Evolutionary conservation across 1,139 yeast species (phyloP).

Genomic region (Geotrichum histeridarum): DNA sequence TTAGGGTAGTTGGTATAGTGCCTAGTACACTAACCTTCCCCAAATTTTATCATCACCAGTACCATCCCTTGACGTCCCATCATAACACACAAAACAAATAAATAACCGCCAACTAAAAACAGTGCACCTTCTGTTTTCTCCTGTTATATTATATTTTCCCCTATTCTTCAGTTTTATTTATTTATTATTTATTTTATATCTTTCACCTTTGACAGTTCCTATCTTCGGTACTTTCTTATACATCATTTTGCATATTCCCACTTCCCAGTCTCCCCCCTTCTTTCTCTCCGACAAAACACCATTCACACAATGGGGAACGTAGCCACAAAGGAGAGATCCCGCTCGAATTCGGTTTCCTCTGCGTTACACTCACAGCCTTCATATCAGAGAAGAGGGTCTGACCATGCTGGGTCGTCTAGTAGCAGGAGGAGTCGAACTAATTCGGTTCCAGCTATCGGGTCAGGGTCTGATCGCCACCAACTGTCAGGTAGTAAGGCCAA

Average conservation of each 20-base stretch:
- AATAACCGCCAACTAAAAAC: too few species aligned
- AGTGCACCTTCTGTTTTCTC: too few species aligned
- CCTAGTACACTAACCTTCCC: background rate
- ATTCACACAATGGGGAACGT: conserved; percentile 15
- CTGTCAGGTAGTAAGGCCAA: conserved; percentile 3
- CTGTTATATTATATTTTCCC: background rate
- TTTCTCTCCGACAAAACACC: background rate
- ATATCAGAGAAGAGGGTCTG: conserved; percentile 3
- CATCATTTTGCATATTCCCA: background rate
- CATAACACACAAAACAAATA: too few species aligned
- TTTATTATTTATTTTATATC: background rate
- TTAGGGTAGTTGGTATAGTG: background rate
- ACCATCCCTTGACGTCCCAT: too few species aligned
- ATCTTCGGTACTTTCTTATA: background rate
- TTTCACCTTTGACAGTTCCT: background rate
- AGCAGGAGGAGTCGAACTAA: conserved; percentile 4
- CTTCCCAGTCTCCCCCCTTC: background rate
- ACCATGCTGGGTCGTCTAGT: background rate
- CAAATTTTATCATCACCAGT: background rate
- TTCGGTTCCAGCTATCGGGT: conserved; percentile 5
- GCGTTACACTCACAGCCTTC: conserved; percentile 1
- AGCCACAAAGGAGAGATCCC: conserved; percentile 16
- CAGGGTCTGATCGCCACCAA: conserved; percentile 6
- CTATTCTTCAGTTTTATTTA: background rate
- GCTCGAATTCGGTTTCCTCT: conserved; percentile 17